A percentile compares a stretch with the other conserved stretches of the same genome.
Conservation (phyloP, 148 eudicot genomes). For the Persicaria maculosa region DNA sequence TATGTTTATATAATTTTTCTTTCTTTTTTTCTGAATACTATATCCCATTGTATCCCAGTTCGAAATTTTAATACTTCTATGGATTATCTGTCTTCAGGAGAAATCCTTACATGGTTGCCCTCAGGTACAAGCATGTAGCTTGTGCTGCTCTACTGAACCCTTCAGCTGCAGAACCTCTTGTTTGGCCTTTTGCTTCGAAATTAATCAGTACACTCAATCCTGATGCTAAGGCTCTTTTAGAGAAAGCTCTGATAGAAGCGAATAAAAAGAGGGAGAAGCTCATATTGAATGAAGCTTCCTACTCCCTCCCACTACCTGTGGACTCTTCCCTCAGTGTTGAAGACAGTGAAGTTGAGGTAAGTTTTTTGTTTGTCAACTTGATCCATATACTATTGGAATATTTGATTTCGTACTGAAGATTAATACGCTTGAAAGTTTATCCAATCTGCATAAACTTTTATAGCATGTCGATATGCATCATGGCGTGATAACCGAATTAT, state of each 20-base stretch:
- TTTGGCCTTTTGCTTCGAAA: conserved; percentile 26
- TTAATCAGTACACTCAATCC: conserved; percentile 24
- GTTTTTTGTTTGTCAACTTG: background rate
- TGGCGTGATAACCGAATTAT: background rate
- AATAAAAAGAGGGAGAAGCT: conserved; percentile 28
- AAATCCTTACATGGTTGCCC: conserved; percentile 25
- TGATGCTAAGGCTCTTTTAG: conserved; percentile 26
- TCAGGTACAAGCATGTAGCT: conserved; percentile 21
- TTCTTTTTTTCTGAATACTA: background rate
- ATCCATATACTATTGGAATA: background rate
- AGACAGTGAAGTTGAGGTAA: conserved; percentile 4
- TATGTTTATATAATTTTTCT: background rate
- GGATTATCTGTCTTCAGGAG: conserved; percentile 17
- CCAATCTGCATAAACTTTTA: background rate
- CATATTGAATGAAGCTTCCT: conserved; percentile 21
- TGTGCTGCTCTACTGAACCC: conserved; percentile 31
- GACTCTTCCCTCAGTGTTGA: conserved; percentile 5
- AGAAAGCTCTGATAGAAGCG: conserved; percentile 26
- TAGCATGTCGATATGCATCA: background rate
- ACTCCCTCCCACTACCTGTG: conserved; percentile 17
- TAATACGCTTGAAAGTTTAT: background rate
- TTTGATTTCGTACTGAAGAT: background rate
- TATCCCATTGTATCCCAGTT: background rate
- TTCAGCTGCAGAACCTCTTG: conserved; percentile 27
- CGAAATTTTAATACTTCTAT: background rate